phyloP scores from a whole-genome alignment of 1,139 yeast species.

The Blastobotrys persicus region DNA sequence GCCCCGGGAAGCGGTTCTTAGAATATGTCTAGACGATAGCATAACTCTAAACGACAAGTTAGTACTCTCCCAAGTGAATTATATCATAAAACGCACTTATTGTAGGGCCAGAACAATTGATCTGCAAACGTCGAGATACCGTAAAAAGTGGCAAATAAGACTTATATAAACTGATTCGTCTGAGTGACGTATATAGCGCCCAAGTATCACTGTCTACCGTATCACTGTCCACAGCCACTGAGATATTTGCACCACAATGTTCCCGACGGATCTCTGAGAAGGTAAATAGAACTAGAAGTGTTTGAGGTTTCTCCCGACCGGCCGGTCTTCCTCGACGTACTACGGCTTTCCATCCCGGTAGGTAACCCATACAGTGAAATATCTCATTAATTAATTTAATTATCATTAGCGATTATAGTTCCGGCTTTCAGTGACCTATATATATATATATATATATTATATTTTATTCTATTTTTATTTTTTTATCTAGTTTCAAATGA shows the following conservation, averaged over 20 bases:
- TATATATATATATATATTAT: too few species aligned
- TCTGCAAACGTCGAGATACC: background rate
- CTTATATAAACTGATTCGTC: background rate
- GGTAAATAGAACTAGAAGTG: background rate
- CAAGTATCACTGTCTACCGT: background rate
- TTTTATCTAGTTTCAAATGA: too few species aligned
- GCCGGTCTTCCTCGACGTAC: background rate
- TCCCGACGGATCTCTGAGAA: too few species aligned
- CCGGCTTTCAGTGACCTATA: too few species aligned
- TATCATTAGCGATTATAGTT: too few species aligned
- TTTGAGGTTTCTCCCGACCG: background rate
- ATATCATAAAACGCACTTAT: background rate
- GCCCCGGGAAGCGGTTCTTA: constrained; percentile 5
- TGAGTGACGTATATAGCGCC: background rate
- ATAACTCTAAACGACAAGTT: background rate
- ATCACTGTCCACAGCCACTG: too few species aligned
- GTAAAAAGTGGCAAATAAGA: background rate
- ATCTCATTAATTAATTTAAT: too few species aligned
- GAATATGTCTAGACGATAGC: constrained; percentile 2
- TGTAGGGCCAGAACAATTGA: background rate
- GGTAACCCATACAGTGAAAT: background rate
- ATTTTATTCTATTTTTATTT: too few species aligned
- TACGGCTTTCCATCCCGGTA: too few species aligned
- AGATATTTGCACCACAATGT: too few species aligned
- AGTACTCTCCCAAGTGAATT: background rate